Percentiles rank a stretch among this genome's conserved stretches.
phyloP scores from a whole-genome alignment of 768 basidiomycete species.

The Tylopilus rubrobrunneus region DNA sequence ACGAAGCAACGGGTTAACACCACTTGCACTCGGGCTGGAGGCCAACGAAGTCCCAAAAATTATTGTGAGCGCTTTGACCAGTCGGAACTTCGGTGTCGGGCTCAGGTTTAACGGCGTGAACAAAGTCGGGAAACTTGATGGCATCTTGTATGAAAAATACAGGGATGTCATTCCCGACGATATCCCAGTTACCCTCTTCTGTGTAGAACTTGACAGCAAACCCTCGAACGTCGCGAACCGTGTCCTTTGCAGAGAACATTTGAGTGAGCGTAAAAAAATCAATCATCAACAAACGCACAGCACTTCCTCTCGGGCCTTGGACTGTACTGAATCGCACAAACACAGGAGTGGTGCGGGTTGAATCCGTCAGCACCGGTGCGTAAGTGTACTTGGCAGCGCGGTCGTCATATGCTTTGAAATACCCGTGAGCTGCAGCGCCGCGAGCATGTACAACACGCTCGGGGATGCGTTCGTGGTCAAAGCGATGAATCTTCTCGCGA shows the following conservation, averaged over 20 bases:
- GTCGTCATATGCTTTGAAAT: conserved; percentile 71
- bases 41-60: conserved; percentile 83
- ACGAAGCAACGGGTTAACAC: neutral
- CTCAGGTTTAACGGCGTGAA: conserved; percentile 84
- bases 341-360: conserved; percentile 66
- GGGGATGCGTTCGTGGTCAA: conserved; percentile 88
- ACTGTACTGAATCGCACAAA: conserved; percentile 89
- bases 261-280: neutral
- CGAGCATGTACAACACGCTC: conserved; percentile 76
- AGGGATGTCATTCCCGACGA: conserved; percentile 82
- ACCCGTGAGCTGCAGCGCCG: conserved; percentile 77
- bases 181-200: conserved; percentile 80
- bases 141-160: conserved; percentile 81
- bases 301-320: conserved; percentile 74
- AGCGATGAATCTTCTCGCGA: conserved; percentile 72
- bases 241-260: conserved; percentile 41
- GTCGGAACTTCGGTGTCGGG: conserved; percentile 78
- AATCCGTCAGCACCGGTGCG: conserved; percentile 69
- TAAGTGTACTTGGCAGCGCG: conserved; percentile 67
- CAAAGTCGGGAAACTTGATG: conserved; percentile 81
- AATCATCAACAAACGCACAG: conserved; percentile 43
- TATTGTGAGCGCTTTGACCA: conserved; percentile 72
- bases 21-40: conserved; percentile 60
- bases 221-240: conserved; percentile 81
- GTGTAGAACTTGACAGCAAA: conserved; percentile 86